A percentile compares a stretch with the other conserved stretches of the same genome.
phyloP scores from a whole-genome alignment of 805 yeast species.

The Saturnispora saitoi region DNA sequence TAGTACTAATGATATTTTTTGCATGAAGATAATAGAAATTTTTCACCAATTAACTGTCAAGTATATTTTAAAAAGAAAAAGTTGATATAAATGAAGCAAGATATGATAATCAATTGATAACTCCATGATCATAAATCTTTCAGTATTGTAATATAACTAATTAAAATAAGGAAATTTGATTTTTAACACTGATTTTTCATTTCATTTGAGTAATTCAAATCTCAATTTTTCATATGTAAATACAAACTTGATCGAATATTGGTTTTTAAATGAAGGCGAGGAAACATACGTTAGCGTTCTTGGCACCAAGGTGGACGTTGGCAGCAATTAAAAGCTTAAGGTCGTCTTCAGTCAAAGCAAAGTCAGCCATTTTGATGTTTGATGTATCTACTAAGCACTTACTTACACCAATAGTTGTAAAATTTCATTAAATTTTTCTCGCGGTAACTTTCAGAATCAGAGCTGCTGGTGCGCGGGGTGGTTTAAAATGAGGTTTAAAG shows the following conservation, averaged over 20 bases:
- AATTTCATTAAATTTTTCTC: slow-evolving; percentile 8
- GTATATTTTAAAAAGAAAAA: not conserved
- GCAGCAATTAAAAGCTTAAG: slow-evolving; percentile 99
- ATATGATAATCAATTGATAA: no score
- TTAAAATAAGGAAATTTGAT: not conserved
- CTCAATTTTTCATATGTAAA: not conserved
- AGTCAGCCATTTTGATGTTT: slow-evolving; percentile 29
- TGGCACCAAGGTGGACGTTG: slow-evolving; percentile 98
- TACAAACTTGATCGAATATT: not conserved
- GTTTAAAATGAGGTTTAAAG: not conserved
- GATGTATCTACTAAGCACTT: slow-evolving; percentile 10
- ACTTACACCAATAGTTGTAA: not conserved
- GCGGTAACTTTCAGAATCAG: not conserved
- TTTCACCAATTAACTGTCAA: not conserved
- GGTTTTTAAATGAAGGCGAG: not conserved
- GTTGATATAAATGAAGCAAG: no score
- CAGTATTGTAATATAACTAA: not conserved
- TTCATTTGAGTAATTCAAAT: not conserved
- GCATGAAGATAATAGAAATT: not conserved
- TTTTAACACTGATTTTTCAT: not conserved
- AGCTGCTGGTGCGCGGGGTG: slow-evolving; percentile 5
- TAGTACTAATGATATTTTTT: slow-evolving; percentile 8
- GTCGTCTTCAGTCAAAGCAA: slow-evolving; percentile 76
- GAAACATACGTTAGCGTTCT: slow-evolving; percentile 93
- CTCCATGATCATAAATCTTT: no score